Evolutionary conservation across 2,329 filamentous ascomycete genomes (phyloP).

Genomic region (Cylindrodendrum hubeiense): DNA sequence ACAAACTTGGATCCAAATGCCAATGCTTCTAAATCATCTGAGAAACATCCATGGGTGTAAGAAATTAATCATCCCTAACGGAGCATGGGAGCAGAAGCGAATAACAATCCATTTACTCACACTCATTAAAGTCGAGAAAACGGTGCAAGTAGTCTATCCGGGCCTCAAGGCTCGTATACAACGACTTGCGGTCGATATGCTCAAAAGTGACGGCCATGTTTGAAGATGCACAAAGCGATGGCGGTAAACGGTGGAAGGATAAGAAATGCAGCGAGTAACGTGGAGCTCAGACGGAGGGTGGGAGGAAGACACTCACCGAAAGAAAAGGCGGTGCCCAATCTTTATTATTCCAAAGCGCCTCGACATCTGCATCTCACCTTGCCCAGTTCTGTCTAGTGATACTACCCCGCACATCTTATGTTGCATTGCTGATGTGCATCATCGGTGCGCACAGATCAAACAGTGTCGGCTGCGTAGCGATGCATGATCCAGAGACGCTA

Average conservation of each 20-base stretch:
- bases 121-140: constrained; percentile 29
- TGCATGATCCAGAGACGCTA: not conserved
- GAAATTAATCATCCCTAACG: not conserved
- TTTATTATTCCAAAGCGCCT: not conserved
- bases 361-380: not conserved
- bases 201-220: constrained; percentile 5
- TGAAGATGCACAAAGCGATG: not conserved
- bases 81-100: not conserved
- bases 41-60: not conserved
- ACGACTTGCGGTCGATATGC: constrained; percentile 29
- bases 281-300: not conserved
- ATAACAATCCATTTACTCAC: not conserved
- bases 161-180: constrained; percentile 31
- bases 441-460: not conserved
- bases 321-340: not conserved
- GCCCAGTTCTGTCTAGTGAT: not conserved
- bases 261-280: not conserved
- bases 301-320: not conserved
- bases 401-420: not conserved
- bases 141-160: constrained; percentile 29
- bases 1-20: constrained; percentile 32
- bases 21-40: constrained; percentile 28
- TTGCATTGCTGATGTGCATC: not conserved
- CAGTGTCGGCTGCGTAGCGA: not conserved
- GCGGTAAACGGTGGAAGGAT: not conserved